phyloP scores from a whole-genome alignment of 2,329 filamentous ascomycete species.

The Monosporascus sp. region DNA sequence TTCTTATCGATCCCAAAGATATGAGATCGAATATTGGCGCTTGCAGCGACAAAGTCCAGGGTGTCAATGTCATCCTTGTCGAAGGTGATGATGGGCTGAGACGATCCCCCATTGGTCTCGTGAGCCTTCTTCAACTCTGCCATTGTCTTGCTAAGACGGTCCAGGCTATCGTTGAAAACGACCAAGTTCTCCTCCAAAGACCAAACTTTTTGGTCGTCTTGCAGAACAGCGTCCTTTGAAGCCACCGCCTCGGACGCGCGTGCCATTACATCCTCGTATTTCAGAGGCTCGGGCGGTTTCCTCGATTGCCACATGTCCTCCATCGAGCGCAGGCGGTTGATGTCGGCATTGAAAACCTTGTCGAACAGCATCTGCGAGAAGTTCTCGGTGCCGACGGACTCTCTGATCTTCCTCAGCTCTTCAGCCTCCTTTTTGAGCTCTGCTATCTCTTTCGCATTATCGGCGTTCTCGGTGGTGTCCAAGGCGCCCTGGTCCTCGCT shows the following conservation, averaged over 20 bases:
- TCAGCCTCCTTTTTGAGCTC: constrained; percentile 80
- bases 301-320: constrained; percentile 95
- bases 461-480: constrained; percentile 72
- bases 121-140: constrained; percentile 52
- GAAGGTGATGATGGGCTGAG: constrained; percentile 68
- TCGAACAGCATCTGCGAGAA: constrained; percentile 82
- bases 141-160: constrained; percentile 69
- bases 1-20: constrained; percentile 86
- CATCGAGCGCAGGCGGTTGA: constrained; percentile 76
- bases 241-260: constrained; percentile 46
- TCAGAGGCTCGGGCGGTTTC: constrained; percentile 65
- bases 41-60: constrained; percentile 86
- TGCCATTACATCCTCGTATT: constrained; percentile 57
- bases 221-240: constrained; percentile 48
- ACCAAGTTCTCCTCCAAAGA: constrained; percentile 75
- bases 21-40: constrained; percentile 80
- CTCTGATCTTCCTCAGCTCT: constrained; percentile 76
- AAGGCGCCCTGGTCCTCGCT: constrained; percentile 82
- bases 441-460: constrained; percentile 83
- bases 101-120: constrained; percentile 34
- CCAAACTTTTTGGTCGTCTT: constrained; percentile 74
- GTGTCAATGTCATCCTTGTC: constrained; percentile 97
- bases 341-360: constrained; percentile 86
- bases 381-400: constrained; percentile 70
- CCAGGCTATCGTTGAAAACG: constrained; percentile 81